Percentiles rank a stretch among this genome's conserved stretches.
These are phyloP conservation scores for Solanum lycopersicoides DNA, from an alignment of 257 asterid species.

Conservation along the genomic window DNA sequence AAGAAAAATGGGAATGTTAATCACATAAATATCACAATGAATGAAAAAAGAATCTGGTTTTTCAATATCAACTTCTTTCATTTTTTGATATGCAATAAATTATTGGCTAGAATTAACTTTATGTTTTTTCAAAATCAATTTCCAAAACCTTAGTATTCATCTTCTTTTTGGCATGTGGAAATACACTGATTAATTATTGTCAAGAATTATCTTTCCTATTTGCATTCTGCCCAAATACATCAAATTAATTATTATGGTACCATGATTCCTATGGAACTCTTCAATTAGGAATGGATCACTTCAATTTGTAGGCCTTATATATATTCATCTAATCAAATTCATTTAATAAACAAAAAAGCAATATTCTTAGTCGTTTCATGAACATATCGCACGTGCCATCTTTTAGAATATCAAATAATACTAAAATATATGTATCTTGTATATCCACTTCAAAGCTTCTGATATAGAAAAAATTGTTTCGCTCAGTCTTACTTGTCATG, in stretches of 20 bases:
- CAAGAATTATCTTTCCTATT: not conserved
- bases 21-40: not conserved
- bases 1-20: not conserved
- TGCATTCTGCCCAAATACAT: not conserved
- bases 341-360: not conserved
- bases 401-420: not conserved
- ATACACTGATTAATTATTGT: not conserved
- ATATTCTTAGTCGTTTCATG: not conserved
- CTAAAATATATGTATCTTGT: not conserved
- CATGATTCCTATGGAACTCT: not conserved
- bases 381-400: not conserved
- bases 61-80: not conserved
- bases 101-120: not conserved
- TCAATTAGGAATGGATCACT: not conserved
- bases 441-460: not conserved
- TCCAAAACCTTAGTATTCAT: not conserved
- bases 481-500: not conserved
- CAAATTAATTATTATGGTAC: not conserved
- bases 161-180: not conserved
- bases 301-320: not conserved
- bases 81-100: not conserved
- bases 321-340: not conserved
- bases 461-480: not conserved
- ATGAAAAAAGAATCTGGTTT: not conserved
- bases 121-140: not conserved